Conservation (phyloP, 148 eudicot genomes). For the Diospyros kaki region DNA sequence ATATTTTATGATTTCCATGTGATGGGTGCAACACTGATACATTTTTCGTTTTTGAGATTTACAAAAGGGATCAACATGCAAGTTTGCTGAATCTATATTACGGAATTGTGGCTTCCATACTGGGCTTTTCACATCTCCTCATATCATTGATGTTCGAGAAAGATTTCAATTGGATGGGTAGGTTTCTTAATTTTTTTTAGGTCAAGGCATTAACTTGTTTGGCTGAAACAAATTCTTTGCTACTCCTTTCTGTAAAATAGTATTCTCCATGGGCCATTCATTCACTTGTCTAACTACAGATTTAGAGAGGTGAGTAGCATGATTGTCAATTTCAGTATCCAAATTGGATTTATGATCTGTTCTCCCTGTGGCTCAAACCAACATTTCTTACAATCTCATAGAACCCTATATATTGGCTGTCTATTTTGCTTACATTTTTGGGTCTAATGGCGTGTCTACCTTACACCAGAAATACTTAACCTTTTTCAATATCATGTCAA, state of each 20-base stretch:
- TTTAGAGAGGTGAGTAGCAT: background rate
- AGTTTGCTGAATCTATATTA: slow-evolving; percentile 77
- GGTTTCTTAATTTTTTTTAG: slow-evolving; percentile 16
- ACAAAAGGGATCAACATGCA: slow-evolving; percentile 90
- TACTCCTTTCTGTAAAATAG: background rate
- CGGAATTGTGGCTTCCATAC: slow-evolving; percentile 90
- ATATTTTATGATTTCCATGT: background rate
- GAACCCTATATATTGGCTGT: background rate
- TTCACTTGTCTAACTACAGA: background rate
- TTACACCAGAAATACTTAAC: too few species aligned
- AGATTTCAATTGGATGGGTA: slow-evolving; percentile 94
- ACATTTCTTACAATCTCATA: background rate
- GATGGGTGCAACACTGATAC: slow-evolving; percentile 12
- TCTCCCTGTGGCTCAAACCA: background rate
- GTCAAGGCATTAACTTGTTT: background rate
- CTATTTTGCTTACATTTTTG: background rate
- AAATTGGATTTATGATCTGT: background rate
- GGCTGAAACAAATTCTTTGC: background rate
- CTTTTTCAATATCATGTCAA: too few species aligned
- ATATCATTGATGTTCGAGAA: slow-evolving; percentile 95
- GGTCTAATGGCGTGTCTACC: background rate
- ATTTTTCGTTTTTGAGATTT: slow-evolving; percentile 10
- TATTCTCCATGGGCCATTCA: background rate
- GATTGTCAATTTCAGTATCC: background rate
- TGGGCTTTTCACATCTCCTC: slow-evolving; percentile 97